These are phyloP conservation scores for Psilocybe subaeruginosa DNA, from an alignment of 768 basidiomycete species.

Conservation along the genomic window DNA sequence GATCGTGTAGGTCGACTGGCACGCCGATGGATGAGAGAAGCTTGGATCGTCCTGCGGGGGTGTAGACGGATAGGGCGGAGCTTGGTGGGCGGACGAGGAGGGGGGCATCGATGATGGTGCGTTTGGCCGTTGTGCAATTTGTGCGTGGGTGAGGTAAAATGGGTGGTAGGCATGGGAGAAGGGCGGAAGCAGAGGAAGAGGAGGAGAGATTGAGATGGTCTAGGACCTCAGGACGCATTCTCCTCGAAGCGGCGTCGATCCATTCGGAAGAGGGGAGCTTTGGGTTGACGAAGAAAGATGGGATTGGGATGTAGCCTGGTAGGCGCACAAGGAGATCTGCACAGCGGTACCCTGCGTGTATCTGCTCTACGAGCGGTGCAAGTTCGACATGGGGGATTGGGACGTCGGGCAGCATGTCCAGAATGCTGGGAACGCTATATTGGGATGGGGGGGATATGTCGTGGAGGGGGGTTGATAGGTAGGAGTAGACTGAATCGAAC, in stretches of 20 bases:
- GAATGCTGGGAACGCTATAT: slow-evolving; percentile 2
- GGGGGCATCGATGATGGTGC: slow-evolving; percentile 49
- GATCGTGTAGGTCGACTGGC: slow-evolving; percentile 51
- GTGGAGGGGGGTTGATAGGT: slow-evolving; percentile 61
- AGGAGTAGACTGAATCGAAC: slow-evolving; percentile 84
- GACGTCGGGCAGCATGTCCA: slow-evolving; percentile 37
- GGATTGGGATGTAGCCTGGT: slow-evolving; percentile 78
- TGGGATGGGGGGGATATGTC: slow-evolving; percentile 34
- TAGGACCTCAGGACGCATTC: slow-evolving; percentile 49
- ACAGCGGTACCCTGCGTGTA: slow-evolving; percentile 66
- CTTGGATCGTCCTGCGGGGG: slow-evolving; percentile 49
- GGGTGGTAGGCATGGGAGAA: background rate
- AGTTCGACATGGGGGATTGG: slow-evolving; percentile 55
- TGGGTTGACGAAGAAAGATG: slow-evolving; percentile 60
- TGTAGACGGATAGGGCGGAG: slow-evolving; percentile 45
- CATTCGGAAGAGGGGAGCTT: slow-evolving; percentile 64
- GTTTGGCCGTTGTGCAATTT: background rate
- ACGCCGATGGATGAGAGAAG: slow-evolving; percentile 65
- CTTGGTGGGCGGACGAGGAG: slow-evolving; percentile 70
- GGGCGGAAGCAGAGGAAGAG: background rate
- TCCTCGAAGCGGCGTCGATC: slow-evolving; percentile 53
- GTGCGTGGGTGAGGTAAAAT: too few species aligned
- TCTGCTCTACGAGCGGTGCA: slow-evolving; percentile 64
- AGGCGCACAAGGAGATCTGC: slow-evolving; percentile 72
- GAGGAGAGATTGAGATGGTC: slow-evolving; percentile 35